Percentiles rank a stretch among this genome's conserved stretches.
Evolutionary conservation across 1,284 basidiomycete genomes (phyloP).

Genomic region (Malassezia equina): DNA sequence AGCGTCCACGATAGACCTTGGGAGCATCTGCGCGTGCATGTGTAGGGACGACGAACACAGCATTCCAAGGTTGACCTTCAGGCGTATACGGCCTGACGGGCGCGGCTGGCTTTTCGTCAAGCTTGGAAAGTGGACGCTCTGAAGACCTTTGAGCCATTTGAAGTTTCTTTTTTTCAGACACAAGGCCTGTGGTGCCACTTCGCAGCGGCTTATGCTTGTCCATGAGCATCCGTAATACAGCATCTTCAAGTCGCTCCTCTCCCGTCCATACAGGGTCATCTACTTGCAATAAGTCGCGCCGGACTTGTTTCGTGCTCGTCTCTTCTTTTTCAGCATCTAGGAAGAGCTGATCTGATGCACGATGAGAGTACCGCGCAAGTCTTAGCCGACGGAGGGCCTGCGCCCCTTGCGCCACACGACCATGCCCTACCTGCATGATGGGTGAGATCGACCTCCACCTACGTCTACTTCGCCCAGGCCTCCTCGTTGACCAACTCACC

Average conservation of each 20-base stretch:
- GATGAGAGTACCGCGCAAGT: background rate
- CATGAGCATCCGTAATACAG: constrained; percentile 39
- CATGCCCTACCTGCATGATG: background rate
- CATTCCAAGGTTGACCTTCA: constrained; percentile 32
- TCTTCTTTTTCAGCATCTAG: constrained; percentile 8
- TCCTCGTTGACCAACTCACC: constrained; percentile 42
- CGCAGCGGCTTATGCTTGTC: constrained; percentile 40
- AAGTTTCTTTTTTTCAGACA: constrained; percentile 1
- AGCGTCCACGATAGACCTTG: background rate
- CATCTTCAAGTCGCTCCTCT: constrained; percentile 34
- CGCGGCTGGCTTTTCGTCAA: background rate
- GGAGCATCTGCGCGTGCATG: constrained; percentile 16
- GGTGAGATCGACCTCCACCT: background rate
- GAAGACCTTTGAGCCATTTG: constrained; percentile 17
- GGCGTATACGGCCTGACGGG: constrained; percentile 27
- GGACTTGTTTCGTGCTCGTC: background rate
- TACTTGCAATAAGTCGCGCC: background rate
- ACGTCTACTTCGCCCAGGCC: background rate
- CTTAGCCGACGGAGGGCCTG: background rate
- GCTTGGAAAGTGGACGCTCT: background rate
- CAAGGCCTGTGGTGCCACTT: background rate
- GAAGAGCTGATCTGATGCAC: constrained; percentile 6
- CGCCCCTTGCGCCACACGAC: background rate
- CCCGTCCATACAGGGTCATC: constrained; percentile 34
- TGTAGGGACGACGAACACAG: constrained; percentile 30